These are phyloP conservation scores for Exophiala bonariae DNA, from an alignment of 2,329 filamentous ascomycete genomes.

Conservation along the genomic window DNA sequence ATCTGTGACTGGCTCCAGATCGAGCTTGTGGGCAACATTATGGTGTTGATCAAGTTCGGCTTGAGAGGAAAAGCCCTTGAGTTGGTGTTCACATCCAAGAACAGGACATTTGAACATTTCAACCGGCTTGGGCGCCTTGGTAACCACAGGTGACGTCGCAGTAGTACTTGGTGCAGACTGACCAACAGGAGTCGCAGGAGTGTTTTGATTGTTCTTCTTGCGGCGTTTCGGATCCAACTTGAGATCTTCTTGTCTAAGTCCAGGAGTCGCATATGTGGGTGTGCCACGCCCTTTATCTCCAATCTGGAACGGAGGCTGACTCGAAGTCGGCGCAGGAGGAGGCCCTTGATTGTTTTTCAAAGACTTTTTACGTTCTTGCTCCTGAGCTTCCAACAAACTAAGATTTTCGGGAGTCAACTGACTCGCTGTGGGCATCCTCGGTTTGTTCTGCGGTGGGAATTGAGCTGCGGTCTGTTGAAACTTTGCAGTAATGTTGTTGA, in stretches of 20 bases:
- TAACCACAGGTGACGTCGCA: constrained; percentile 33
- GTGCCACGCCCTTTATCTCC: constrained; percentile 41
- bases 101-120: constrained; percentile 55
- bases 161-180: constrained; percentile 29
- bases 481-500: constrained; percentile 41
- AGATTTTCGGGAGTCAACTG: constrained; percentile 26
- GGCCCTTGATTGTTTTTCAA: constrained; percentile 41
- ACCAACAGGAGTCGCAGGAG: constrained; percentile 27
- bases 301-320: constrained; percentile 58
- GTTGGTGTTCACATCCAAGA: constrained; percentile 53
- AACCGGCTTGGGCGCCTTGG: constrained; percentile 43
- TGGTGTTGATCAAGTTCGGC: constrained; percentile 56
- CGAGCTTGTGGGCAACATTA: constrained; percentile 52
- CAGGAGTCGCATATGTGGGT: constrained; percentile 46
- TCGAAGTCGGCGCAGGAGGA: constrained; percentile 50
- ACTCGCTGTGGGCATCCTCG: constrained; percentile 41
- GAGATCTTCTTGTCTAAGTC: constrained; percentile 57
- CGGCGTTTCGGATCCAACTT: constrained; percentile 56
- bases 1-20: constrained; percentile 51
- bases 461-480: constrained; percentile 40
- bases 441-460: constrained; percentile 48
- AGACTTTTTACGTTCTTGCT: constrained; percentile 31
- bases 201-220: constrained; percentile 47
- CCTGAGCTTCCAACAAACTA: constrained; percentile 20
- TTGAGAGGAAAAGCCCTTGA: constrained; percentile 56